Evolutionary conservation across 2,329 filamentous ascomycete genomes (phyloP).

Genomic region (Diaporthe sp.): DNA sequence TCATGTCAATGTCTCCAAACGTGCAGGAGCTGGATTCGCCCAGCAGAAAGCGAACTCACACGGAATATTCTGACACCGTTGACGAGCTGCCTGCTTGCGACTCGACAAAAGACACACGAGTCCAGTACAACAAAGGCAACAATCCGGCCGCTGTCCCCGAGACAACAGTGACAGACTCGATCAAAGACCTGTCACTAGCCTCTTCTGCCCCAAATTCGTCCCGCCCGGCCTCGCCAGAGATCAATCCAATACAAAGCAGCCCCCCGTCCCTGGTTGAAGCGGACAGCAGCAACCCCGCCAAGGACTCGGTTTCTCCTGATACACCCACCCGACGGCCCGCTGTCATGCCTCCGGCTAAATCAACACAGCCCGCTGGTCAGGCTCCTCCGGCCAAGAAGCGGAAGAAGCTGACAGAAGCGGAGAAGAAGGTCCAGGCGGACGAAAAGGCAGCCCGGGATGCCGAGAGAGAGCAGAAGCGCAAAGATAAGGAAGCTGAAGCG

Average conservation of each 20-base stretch:
- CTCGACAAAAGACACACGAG: slow-evolving; percentile 44
- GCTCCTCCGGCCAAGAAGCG: slow-evolving; percentile 59
- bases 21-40: slow-evolving; percentile 60
- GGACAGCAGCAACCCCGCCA: slow-evolving; percentile 57
- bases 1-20: slow-evolving; percentile 63
- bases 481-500: slow-evolving; percentile 47
- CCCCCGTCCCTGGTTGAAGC: slow-evolving; percentile 58
- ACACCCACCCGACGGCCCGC: slow-evolving; percentile 45
- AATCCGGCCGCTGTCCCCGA: background rate
- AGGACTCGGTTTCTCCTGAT: slow-evolving; percentile 49
- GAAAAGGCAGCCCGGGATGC: slow-evolving; percentile 55
- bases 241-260: slow-evolving; percentile 48
- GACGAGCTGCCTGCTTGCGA: slow-evolving; percentile 34
- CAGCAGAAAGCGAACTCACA: slow-evolving; percentile 61
- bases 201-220: slow-evolving; percentile 35
- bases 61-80: slow-evolving; percentile 56
- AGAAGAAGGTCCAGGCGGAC: slow-evolving; percentile 53
- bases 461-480: slow-evolving; percentile 50
- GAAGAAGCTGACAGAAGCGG: slow-evolving; percentile 58
- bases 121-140: slow-evolving; percentile 3
- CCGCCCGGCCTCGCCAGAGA: slow-evolving; percentile 46
- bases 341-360: slow-evolving; percentile 33
- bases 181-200: slow-evolving; percentile 9
- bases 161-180: background rate
- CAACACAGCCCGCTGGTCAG: slow-evolving; percentile 45